These are phyloP conservation scores for Malassezia equina DNA, from an alignment of 1,284 basidiomycete species.

Conservation along the genomic window DNA sequence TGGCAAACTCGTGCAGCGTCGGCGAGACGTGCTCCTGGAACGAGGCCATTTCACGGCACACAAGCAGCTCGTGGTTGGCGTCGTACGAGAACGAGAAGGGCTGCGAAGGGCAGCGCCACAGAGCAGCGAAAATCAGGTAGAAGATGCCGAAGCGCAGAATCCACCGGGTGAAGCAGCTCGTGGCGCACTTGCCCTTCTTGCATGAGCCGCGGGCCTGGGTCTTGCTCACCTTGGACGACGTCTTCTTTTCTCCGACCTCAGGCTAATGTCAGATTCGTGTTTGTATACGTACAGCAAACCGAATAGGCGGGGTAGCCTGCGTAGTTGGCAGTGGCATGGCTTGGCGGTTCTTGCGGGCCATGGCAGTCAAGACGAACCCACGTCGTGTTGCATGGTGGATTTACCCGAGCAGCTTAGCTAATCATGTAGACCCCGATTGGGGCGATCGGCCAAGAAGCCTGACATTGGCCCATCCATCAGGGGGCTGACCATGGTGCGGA, in stretches of 20 bases:
- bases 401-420: not conserved
- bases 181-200: not conserved
- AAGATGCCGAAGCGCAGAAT: constrained; percentile 8
- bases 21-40: constrained; percentile 31
- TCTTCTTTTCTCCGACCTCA: constrained; percentile 2
- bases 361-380: constrained; percentile 2
- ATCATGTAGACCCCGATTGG: not conserved
- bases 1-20: constrained; percentile 24
- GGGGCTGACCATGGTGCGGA: no score
- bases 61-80: constrained; percentile 25
- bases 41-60: constrained; percentile 37
- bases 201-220: not conserved
- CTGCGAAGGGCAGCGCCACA: constrained; percentile 36
- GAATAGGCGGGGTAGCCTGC: constrained; percentile 16
- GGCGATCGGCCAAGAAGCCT: not conserved
- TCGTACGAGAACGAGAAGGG: constrained; percentile 39
- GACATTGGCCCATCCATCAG: not conserved
- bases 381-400: not conserved
- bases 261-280: not conserved
- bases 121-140: constrained; percentile 22
- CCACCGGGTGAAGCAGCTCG: not conserved
- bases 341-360: constrained; percentile 10
- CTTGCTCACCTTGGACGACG: not conserved
- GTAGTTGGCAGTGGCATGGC: not conserved
- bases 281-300: constrained; percentile 14